Conservation (phyloP, 1,139 yeast genomes). For the Suhomyces yuchorum region DNA sequence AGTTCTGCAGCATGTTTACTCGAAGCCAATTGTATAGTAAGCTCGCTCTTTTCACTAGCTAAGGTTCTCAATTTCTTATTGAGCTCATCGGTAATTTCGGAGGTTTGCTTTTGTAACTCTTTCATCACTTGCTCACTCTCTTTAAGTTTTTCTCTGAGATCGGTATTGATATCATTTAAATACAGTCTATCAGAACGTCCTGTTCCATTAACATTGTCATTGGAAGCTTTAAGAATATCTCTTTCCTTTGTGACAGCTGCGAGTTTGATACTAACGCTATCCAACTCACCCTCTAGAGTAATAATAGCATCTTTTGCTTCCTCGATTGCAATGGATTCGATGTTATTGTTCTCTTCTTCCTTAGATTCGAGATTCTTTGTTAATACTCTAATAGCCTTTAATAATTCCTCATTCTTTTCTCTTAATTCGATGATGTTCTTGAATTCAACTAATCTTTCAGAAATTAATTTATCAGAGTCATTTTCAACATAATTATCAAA, state of each 20-base stretch:
- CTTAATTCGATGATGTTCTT: conserved; percentile 67
- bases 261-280: conserved; percentile 49
- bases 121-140: conserved; percentile 33
- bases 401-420: conserved; percentile 69
- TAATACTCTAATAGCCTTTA: conserved; percentile 66
- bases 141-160: conserved; percentile 30
- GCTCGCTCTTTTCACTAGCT: conserved; percentile 33
- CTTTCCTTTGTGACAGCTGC: conserved; percentile 62
- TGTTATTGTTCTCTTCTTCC: conserved; percentile 38
- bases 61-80: conserved; percentile 31
- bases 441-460: conserved; percentile 74
- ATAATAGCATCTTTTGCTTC: conserved; percentile 80
- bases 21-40: conserved; percentile 32
- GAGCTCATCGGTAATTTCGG: conserved; percentile 27
- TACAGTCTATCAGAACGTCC: conserved; percentile 19
- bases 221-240: conserved; percentile 59
- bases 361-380: conserved; percentile 68
- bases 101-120: conserved; percentile 34
- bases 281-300: conserved; percentile 64
- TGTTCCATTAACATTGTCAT: conserved; percentile 12
- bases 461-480: conserved; percentile 72
- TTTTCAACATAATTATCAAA: conserved; percentile 38
- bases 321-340: conserved; percentile 61
- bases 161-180: conserved; percentile 32
- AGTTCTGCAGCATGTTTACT: conserved; percentile 37